A percentile compares a stretch with the other conserved stretches of the same genome.
These are phyloP conservation scores for Saprolegnia parasitica DNA, from an alignment of 352 stramenopile genomes.

Conservation along the genomic window DNA sequence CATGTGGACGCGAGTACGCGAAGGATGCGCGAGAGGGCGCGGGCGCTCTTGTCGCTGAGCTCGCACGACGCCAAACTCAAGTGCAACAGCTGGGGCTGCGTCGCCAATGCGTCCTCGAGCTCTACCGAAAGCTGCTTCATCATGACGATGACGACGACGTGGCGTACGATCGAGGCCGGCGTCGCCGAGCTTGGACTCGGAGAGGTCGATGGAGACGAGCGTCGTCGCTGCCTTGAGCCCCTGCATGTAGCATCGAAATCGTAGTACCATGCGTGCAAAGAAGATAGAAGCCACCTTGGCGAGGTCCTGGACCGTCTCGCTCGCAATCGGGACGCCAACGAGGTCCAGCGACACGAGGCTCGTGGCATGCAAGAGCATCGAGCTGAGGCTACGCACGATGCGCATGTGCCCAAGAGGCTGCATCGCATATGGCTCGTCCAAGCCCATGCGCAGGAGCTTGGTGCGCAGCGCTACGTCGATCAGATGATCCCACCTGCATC, in stretches of 20 bases:
- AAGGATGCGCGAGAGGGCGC: conserved; percentile 20
- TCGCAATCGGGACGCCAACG: conserved; percentile 5
- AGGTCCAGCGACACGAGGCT: conserved; percentile 19
- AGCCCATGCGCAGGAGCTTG: conserved; percentile 23
- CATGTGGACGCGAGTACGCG: not conserved
- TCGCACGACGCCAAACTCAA: conserved; percentile 15
- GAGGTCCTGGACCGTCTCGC: conserved; percentile 7
- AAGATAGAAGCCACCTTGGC: conserved; percentile 2
- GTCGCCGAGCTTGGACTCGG: conserved; percentile 16
- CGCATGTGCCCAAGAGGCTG: not conserved
- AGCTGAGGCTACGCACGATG: conserved; percentile 13
- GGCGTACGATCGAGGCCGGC: conserved; percentile 15
- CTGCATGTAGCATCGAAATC: not conserved
- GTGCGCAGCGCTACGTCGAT: conserved; percentile 10
- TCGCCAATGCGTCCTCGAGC: conserved; percentile 18
- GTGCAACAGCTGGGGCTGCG: conserved; percentile 14
- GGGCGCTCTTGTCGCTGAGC: conserved; percentile 19
- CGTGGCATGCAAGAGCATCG: conserved; percentile 14
- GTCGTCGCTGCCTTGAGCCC: not conserved
- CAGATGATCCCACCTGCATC: not conserved
- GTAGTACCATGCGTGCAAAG: no score
- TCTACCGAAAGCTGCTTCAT: not conserved
- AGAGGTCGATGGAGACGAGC: conserved; percentile 12
- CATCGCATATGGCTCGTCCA: conserved; percentile 27
- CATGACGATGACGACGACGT: not conserved